These are phyloP conservation scores for Sphaerulina populicola DNA, from an alignment of 2,329 filamentous ascomycete species.

Conservation along the genomic window DNA sequence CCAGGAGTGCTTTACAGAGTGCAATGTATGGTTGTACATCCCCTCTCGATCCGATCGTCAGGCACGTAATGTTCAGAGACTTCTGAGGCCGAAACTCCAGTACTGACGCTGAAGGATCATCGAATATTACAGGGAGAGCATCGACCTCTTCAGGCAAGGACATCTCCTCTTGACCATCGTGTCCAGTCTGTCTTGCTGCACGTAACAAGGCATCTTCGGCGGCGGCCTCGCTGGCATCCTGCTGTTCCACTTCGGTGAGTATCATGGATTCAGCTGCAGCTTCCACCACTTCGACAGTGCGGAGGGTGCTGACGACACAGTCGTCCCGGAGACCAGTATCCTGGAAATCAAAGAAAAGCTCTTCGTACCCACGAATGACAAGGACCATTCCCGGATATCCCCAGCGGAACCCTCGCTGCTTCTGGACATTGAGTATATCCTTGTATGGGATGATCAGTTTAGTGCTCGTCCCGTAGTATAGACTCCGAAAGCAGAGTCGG, in stretches of 20 bases:
- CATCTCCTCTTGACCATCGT: slow-evolving; percentile 33
- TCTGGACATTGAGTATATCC: slow-evolving; percentile 86
- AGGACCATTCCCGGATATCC: slow-evolving; percentile 84
- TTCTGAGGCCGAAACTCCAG: slow-evolving; percentile 81
- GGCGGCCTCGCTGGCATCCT: slow-evolving; percentile 64
- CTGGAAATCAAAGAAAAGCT: slow-evolving; percentile 91
- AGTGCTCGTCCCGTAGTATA: slow-evolving; percentile 79
- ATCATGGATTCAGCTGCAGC: slow-evolving; percentile 62
- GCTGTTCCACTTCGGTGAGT: slow-evolving; percentile 59
- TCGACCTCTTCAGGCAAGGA: slow-evolving; percentile 35
- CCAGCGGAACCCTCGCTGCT: slow-evolving; percentile 89
- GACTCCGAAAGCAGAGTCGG: slow-evolving; percentile 84
- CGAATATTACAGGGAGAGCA: slow-evolving; percentile 71
- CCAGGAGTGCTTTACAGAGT: slow-evolving; percentile 78
- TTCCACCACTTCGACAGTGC: slow-evolving; percentile 63
- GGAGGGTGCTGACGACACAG: slow-evolving; percentile 72
- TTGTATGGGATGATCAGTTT: slow-evolving; percentile 85
- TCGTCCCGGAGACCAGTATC: slow-evolving; percentile 74
- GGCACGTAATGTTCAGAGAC: slow-evolving; percentile 74
- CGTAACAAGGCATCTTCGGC: slow-evolving; percentile 72
- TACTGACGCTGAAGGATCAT: slow-evolving; percentile 79
- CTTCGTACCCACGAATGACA: slow-evolving; percentile 89
- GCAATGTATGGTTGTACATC: slow-evolving; percentile 98
- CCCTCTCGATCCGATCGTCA: slow-evolving; percentile 91
- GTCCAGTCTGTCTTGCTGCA: slow-evolving; percentile 53